These are phyloP conservation scores for Colletotrichum tofieldiae DNA, from an alignment of 2,329 filamentous ascomycete genomes.

Conservation along the genomic window DNA sequence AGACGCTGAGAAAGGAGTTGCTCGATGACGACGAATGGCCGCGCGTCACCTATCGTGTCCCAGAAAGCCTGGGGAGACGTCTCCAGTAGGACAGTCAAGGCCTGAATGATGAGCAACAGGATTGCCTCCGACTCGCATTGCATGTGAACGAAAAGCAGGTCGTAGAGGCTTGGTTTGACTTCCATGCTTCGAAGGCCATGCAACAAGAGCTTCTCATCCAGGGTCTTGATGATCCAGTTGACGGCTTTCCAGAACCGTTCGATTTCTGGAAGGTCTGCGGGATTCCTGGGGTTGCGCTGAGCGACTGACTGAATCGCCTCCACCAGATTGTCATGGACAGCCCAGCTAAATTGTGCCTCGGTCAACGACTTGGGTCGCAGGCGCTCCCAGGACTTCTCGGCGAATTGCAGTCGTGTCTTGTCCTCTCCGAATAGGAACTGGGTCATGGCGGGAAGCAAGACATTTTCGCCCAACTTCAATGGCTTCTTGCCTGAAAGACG, in stretches of 20 bases:
- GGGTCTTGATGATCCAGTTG: conserved; percentile 78
- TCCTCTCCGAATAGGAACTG: conserved; percentile 87
- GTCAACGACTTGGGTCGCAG: conserved; percentile 75
- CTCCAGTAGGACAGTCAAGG: conserved; percentile 79
- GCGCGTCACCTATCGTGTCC: conserved; percentile 87
- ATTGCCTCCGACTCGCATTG: conserved; percentile 68
- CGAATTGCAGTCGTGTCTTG: conserved; percentile 76
- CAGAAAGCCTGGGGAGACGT: conserved; percentile 88
- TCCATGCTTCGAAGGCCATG: conserved; percentile 86
- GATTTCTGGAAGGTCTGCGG: conserved; percentile 64
- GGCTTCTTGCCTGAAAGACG: conserved; percentile 84
- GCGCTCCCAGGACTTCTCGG: conserved; percentile 77
- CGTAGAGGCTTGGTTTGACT: conserved; percentile 80
- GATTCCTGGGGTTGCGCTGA: conserved; percentile 59
- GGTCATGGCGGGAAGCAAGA: conserved; percentile 86
- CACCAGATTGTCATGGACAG: conserved; percentile 81
- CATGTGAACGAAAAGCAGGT: conserved; percentile 71
- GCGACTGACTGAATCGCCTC: conserved; percentile 76
- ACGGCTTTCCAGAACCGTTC: conserved; percentile 86
- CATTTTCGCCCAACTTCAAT: conserved; percentile 81
- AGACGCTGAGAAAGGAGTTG: conserved; percentile 83
- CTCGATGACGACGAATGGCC: conserved; percentile 86
- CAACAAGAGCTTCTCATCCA: conserved; percentile 82
- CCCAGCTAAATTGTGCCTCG: conserved; percentile 87
- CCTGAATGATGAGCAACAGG: conserved; percentile 78